Evolutionary conservation across 495 filamentous ascomycete species (phyloP).

Genomic region (Annulohypoxylon nitens): DNA sequence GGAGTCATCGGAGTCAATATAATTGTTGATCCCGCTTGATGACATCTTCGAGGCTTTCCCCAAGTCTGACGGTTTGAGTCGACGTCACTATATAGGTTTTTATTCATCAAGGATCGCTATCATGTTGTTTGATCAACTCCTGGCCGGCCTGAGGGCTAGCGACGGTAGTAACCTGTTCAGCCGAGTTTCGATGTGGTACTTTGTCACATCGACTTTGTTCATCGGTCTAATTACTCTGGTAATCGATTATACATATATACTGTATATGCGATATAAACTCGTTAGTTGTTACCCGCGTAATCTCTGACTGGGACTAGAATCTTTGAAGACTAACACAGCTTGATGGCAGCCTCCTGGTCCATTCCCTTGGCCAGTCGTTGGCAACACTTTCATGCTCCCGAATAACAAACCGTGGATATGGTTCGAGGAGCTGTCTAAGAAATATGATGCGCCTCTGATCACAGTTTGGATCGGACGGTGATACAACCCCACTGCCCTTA

Average conservation of each 20-base stretch:
- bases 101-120: neutral
- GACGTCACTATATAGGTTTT: neutral
- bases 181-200: slow-evolving; percentile 36
- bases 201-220: slow-evolving; percentile 41
- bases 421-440: slow-evolving; percentile 70
- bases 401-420: slow-evolving; percentile 74
- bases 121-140: slow-evolving; percentile 46
- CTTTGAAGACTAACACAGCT: slow-evolving; percentile 23
- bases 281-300: slow-evolving; percentile 25
- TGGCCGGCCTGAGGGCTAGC: slow-evolving; percentile 27
- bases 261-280: slow-evolving; percentile 62
- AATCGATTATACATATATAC: slow-evolving; percentile 64
- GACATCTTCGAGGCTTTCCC: no score
- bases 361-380: slow-evolving; percentile 62
- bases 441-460: slow-evolving; percentile 66
- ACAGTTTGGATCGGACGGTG: slow-evolving; percentile 73
- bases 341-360: slow-evolving; percentile 68
- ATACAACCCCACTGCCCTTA: slow-evolving; percentile 24
- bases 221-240: slow-evolving; percentile 51
- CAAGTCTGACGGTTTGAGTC: neutral
- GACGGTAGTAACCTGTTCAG: slow-evolving; percentile 25
- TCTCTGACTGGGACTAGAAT: neutral
- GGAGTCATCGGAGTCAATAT: neutral
- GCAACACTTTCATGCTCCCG: slow-evolving; percentile 71
- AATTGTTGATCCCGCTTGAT: no score